Base-by-base conservation (phyloP, 495 filamentous ascomycete genomes). In the Pyronema omphalodes region DNA sequence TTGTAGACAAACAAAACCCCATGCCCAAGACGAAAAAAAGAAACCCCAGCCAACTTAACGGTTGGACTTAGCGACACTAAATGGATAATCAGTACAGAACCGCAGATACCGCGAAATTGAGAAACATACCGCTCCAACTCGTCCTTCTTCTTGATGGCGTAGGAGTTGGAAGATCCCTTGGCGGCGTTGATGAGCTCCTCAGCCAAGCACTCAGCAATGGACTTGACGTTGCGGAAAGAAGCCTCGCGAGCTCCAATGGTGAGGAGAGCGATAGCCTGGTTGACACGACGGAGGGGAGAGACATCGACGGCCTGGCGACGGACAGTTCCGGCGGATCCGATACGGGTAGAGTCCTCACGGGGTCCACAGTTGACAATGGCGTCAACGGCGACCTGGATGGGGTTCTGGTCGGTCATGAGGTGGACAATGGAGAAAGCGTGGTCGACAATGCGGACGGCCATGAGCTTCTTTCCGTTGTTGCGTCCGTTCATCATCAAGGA, bases 131-230 rank as follows among this genome's bases (percentile, higher is more conserved):
- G 91, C 82, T 98, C 91, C 74, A 99, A 72, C 82, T 99, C 93
- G 72, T 99, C 91, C 88, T 99, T 99, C 86, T 99, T 99, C 86
- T 99, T 99, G 79, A 99, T 99, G 59, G 91, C 91, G 70, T 96
- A 99, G 59, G 86, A 93, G 85, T 99, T 99, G 73, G 84, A 89
- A 81, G 83, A 88, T 63, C 91, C 91, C 84, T 99, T 99, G 70
- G 93, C 91, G 68, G 93, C 93, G 78, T 99, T 99, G 81, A 99
- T 95, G 68, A 99, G 80, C 79, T 99, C 91, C 74, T 99, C 91
- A 70, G 91, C 88, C 67, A 98, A 75, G 76, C 91, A 95, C 82
- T 98, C 91, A 66, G 91, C 88, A 67, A 81, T 87, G 69, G 81
- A 86, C 86, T 98, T 98, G 74, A 98, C 84, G 78, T 94, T 95